Conservation (phyloP, 139 green algal genomes). For the Nannochloris sp. region DNA sequence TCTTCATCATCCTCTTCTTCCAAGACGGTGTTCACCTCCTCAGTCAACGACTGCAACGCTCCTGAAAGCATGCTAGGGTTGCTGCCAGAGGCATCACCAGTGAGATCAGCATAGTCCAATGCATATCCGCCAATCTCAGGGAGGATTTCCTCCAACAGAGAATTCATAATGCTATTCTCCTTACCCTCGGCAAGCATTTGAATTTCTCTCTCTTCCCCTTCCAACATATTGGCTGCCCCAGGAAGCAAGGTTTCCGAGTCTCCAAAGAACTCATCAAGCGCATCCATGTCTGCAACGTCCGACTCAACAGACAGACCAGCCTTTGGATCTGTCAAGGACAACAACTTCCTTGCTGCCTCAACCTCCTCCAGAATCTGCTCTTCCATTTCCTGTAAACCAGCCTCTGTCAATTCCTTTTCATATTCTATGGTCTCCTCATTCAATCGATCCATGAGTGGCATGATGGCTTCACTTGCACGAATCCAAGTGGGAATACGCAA, state of each 20-base stretch:
- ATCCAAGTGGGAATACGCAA: conserved; percentile 17
- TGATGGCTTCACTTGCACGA: conserved; percentile 8
- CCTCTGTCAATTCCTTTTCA: conserved; percentile 3
- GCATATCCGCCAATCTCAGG: neutral
- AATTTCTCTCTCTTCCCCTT: neutral
- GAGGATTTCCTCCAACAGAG: neutral
- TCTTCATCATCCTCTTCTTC: neutral
- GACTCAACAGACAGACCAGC: neutral
- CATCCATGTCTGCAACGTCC: neutral
- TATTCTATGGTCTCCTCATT: conserved; percentile 4
- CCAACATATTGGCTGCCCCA: neutral
- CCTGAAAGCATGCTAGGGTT: neutral
- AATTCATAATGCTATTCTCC: neutral
- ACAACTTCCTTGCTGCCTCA: conserved; percentile 2
- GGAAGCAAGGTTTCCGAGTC: neutral
- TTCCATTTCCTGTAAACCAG: neutral
- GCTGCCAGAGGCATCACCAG: neutral
- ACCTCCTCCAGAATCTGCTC: conserved; percentile 9
- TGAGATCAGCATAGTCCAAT: conserved; percentile 2
- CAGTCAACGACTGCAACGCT: neutral
- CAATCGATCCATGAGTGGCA: conserved; percentile 12
- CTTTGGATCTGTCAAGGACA: conserved; percentile 4
- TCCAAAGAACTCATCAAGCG: conserved; percentile 5
- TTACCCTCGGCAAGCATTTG: neutral
- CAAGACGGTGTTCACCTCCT: neutral